These are phyloP conservation scores for Globisporangium ultimum DNA, from an alignment of 352 stramenopile genomes.

Conservation along the genomic window DNA sequence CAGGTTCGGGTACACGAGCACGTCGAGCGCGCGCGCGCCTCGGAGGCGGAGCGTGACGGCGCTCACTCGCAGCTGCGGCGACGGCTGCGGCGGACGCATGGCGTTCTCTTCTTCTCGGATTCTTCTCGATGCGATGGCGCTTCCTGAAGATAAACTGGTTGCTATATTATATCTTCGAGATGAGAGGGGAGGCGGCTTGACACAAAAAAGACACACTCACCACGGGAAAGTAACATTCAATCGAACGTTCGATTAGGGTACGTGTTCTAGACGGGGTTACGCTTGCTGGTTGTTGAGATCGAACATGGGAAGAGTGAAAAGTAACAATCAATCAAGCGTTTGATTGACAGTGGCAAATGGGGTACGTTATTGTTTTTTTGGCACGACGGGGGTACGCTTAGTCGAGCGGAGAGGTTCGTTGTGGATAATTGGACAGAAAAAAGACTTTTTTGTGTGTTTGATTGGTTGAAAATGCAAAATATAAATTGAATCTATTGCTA, in stretches of 20 bases:
- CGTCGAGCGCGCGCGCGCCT: constrained; percentile 20
- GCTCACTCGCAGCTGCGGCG: constrained; percentile 22
- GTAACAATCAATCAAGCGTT: background rate
- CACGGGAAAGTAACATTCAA: background rate
- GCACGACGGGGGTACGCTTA: background rate
- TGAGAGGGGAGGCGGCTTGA: background rate
- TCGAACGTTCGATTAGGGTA: background rate
- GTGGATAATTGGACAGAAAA: too few species aligned
- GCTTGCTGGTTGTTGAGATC: background rate
- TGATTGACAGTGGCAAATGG: background rate
- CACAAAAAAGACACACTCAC: background rate
- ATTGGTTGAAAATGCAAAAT: too few species aligned
- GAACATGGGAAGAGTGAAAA: too few species aligned
- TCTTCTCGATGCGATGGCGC: constrained; percentile 7
- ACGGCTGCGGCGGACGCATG: constrained; percentile 6
- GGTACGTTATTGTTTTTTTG: background rate
- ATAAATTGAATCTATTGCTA: background rate
- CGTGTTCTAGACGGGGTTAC: background rate
- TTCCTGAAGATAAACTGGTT: constrained; percentile 7
- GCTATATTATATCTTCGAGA: constrained; percentile 8
- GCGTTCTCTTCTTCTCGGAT: background rate
- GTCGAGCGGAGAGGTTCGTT: background rate
- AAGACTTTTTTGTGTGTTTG: too few species aligned
- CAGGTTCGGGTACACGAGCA: constrained; percentile 37
- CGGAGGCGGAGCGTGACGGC: constrained; percentile 34